phyloP scores from a whole-genome alignment of 768 basidiomycete genomes.

The Termitomyces sp. region DNA sequence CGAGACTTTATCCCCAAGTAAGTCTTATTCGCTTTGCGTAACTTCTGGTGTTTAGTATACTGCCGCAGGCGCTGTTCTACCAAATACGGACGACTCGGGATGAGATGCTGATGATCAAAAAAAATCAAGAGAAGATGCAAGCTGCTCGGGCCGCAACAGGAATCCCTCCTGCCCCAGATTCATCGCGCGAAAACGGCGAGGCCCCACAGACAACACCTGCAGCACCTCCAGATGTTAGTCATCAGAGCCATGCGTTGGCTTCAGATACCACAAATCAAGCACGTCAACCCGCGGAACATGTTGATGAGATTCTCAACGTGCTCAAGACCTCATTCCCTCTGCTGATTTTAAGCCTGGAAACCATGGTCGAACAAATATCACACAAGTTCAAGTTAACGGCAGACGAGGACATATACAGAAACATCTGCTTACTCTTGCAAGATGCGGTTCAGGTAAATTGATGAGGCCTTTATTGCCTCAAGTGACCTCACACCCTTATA shows the following conservation, averaged over 20 bases:
- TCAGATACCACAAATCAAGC: slow-evolving; percentile 24
- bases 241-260: slow-evolving; percentile 10
- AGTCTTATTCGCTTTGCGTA: slow-evolving; percentile 17
- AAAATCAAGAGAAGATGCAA: slow-evolving; percentile 33
- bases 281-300: slow-evolving; percentile 80
- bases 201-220: slow-evolving; percentile 17
- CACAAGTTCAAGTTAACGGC: slow-evolving; percentile 81
- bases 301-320: slow-evolving; percentile 90
- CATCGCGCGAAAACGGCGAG: slow-evolving; percentile 20
- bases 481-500: slow-evolving; percentile 18
- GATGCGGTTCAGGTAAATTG: slow-evolving; percentile 75
- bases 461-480: not conserved
- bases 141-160: slow-evolving; percentile 27
- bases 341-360: slow-evolving; percentile 91
- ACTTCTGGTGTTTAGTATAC: not conserved
- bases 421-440: slow-evolving; percentile 79
- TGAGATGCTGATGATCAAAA: slow-evolving; percentile 36
- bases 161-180: slow-evolving; percentile 23
- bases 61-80: slow-evolving; percentile 84
- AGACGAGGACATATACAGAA: slow-evolving; percentile 93
- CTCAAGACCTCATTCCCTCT: slow-evolving; percentile 96
- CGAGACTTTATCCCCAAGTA: slow-evolving; percentile 90
- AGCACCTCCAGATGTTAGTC: slow-evolving; percentile 11
- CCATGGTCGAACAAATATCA: slow-evolving; percentile 91
- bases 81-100: slow-evolving; percentile 71